Base-by-base conservation (phyloP, 306 rosid species). In the Sicyos edulis region DNA sequence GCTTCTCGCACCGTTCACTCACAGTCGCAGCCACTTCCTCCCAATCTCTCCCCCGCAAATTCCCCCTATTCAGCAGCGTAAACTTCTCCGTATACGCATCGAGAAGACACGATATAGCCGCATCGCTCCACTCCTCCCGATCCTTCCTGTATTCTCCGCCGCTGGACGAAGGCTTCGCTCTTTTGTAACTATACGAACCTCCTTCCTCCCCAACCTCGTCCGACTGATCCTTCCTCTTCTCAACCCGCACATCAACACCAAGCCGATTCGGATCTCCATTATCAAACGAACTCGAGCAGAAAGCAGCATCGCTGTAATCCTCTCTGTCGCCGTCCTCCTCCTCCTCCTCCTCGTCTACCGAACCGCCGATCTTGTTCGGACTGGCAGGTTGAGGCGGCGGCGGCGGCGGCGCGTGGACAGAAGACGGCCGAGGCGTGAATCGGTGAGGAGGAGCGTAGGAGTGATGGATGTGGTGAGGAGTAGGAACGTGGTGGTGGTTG, bases 121-220 rank as follows among this genome's bases (percentile, higher is more conserved):
- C 81, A 72, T 91, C 99, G 75, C 99, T 93, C 97, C 99, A 93
- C 84, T 93, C 97, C 83, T 93, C 99, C 26, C 96, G 83, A 81
- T 93, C 99, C 84, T 87, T 93, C 80, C 97, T 54, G 74, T 91
- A 91, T 78, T 91, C 97, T 0, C 85, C 91, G 47, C 71, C 68
- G 40, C 82, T 75, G 4, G 85, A 47, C 9, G 82, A 53, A 1
- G 83, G 22, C 71, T 85, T 90, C 20, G 85, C 26, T 73, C 83
- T 77, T 76, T 87, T 86, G 58, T 75, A 79, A 5, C 82, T 81
- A 83, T 85, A 87, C 32, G 91, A 73, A 15, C 82, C 32, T 6
- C 83, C 78, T 10, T 74, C 93, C 17, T 86, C 95, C 55, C 82
- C 71, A 82, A 85, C 88, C 65, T 90, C 96, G 5, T 92, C 95